Percentiles rank a stretch among this genome's conserved stretches.
Evolutionary conservation across 2,329 filamentous ascomycete species (phyloP).

Genomic region (Fusarium albosuccineum): DNA sequence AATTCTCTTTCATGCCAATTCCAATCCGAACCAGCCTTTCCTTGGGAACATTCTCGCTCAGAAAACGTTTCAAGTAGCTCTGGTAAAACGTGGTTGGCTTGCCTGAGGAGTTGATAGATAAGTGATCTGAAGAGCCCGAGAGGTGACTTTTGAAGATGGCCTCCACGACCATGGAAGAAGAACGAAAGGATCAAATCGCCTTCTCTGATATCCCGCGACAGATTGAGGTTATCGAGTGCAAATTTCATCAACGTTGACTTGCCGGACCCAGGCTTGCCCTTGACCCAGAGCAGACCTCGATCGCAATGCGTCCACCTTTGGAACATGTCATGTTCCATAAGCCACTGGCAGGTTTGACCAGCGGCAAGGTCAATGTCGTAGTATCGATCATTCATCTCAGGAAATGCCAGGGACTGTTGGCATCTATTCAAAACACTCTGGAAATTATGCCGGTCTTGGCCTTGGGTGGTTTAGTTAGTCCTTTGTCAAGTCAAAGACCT

Average conservation of each 20-base stretch:
- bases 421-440: too few relatives aligned
- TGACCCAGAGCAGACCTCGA: slow-evolving; percentile 53
- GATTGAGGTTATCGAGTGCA: slow-evolving; percentile 47
- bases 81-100: too few relatives aligned
- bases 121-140: slow-evolving; percentile 9
- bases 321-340: too few relatives aligned
- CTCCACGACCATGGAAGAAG: slow-evolving; percentile 49
- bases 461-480: too few relatives aligned
- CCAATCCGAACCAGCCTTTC: slow-evolving; percentile 41
- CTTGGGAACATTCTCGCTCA: not conserved
- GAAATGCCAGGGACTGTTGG: too few relatives aligned
- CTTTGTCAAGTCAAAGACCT: too few relatives aligned
- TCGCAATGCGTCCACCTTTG: not conserved
- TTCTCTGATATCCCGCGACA: slow-evolving; percentile 11
- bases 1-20: slow-evolving; percentile 46
- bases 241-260: slow-evolving; percentile 56
- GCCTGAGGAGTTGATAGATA: not conserved
- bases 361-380: too few relatives aligned
- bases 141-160: slow-evolving; percentile 7
- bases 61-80: too few relatives aligned
- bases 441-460: too few relatives aligned
- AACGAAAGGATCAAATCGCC: slow-evolving; percentile 46
- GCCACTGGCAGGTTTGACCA: too few relatives aligned
- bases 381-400: too few relatives aligned
- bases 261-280: slow-evolving; percentile 56